These are phyloP conservation scores for Lodderomyces orthopsilosis DNA, from an alignment of 1,139 yeast species.

Conservation along the genomic window DNA sequence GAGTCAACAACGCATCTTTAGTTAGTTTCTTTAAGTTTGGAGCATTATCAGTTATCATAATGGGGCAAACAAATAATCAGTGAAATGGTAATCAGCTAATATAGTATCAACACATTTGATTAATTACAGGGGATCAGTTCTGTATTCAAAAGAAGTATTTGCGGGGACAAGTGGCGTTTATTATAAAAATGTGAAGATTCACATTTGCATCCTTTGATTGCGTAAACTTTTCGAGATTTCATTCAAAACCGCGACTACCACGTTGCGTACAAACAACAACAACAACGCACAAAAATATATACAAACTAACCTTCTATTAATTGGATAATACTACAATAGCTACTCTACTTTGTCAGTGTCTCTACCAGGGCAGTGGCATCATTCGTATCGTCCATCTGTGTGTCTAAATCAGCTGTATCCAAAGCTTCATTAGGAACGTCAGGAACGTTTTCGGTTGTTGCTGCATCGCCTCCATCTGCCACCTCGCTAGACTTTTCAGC, in stretches of 20 bases:
- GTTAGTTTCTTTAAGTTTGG: conserved; percentile 25
- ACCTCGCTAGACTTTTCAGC: not conserved
- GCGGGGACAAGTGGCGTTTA: not conserved
- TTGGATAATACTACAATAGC: not conserved
- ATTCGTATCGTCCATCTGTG: not conserved
- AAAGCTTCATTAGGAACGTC: conserved; percentile 7
- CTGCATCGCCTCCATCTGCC: not conserved
- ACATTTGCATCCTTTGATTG: not conserved
- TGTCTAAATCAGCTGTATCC: conserved; percentile 7
- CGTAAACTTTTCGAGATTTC: not conserved
- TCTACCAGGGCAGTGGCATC: not conserved
- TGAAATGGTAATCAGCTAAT: not conserved
- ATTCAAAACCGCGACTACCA: not conserved
- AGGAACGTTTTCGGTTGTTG: not conserved
- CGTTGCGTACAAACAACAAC: conserved; percentile 1
- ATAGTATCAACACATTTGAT: not conserved
- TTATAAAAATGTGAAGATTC: not conserved
- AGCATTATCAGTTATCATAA: conserved; percentile 14
- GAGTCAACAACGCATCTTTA: conserved; percentile 40
- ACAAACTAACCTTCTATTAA: not conserved
- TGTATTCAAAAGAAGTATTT: not conserved
- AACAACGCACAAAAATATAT: not conserved
- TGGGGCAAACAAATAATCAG: conserved; percentile 3
- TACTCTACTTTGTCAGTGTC: not conserved
- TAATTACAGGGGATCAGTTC: not conserved